A percentile compares a stretch with the other conserved stretches of the same genome.
These are phyloP conservation scores for Cotoneaster glaucophyllus DNA, from an alignment of 306 rosid species.

Conservation along the genomic window DNA sequence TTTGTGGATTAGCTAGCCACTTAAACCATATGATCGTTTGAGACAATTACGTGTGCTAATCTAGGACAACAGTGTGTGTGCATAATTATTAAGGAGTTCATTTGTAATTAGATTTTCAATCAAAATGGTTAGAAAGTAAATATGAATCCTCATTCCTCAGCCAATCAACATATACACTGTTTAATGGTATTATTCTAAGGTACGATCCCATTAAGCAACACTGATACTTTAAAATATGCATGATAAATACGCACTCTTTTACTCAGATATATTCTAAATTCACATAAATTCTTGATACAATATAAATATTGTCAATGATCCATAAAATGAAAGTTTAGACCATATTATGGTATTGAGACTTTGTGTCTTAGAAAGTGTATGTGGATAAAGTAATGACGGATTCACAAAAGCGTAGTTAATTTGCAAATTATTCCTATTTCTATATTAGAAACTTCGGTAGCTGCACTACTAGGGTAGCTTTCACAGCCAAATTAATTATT, in stretches of 20 bases:
- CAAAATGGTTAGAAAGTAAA: background rate
- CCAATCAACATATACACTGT: no score
- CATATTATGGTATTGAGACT: background rate
- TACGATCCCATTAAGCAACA: no score
- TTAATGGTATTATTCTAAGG: no score
- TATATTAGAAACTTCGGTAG: no score
- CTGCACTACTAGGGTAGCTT: background rate
- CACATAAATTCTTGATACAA: background rate
- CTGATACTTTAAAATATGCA: no score
- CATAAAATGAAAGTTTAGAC: background rate
- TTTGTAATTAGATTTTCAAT: background rate
- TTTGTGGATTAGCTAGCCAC: slow-evolving; percentile 7
- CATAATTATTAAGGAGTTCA: background rate
- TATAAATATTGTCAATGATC: background rate
- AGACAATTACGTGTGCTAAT: background rate
- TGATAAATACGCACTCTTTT: no score
- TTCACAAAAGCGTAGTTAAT: background rate
- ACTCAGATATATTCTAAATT: background rate
- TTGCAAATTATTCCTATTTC: background rate
- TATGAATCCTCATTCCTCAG: no score
- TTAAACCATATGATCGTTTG: background rate
- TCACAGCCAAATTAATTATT: background rate
- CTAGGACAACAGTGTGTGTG: background rate
- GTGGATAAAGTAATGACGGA: background rate
- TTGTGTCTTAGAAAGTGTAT: background rate